phyloP scores from a whole-genome alignment of 2,329 filamentous ascomycete genomes.

The Rachicladosporium sp. region DNA sequence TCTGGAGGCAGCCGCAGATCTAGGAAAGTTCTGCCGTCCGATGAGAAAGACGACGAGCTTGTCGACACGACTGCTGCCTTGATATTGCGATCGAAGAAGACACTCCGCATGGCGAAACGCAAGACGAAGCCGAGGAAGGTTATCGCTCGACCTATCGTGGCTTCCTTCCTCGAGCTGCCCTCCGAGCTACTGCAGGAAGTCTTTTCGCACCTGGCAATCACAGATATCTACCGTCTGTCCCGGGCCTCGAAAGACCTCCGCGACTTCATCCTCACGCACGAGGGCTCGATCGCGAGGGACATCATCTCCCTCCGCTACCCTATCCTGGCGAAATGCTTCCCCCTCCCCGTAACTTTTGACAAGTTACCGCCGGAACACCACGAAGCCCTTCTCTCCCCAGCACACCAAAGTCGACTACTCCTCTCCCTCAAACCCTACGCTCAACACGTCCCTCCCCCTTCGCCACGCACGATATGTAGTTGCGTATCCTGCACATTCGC shows the following conservation, averaged over 20 bases:
- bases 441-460: conserved; percentile 44
- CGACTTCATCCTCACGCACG: conserved; percentile 34
- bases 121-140: conserved; percentile 30
- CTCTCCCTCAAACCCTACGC: conserved; percentile 39
- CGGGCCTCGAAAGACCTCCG: conserved; percentile 32
- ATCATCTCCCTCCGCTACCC: conserved; percentile 39
- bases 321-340: conserved; percentile 40
- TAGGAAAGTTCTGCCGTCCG: background rate
- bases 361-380: conserved; percentile 26
- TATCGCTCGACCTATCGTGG: conserved; percentile 19
- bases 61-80: conserved; percentile 40
- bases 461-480: conserved; percentile 46
- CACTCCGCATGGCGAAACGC: conserved; percentile 35
- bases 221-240: conserved; percentile 38
- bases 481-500: conserved; percentile 44
- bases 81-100: conserved; percentile 40
- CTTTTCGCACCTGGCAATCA: conserved; percentile 35
- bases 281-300: conserved; percentile 29
- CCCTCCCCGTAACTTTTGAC: conserved; percentile 35
- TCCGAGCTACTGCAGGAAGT: conserved; percentile 41
- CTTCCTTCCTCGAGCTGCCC: conserved; percentile 36
- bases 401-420: conserved; percentile 31
- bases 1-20: too few relatives aligned
- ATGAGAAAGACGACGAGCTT: conserved; percentile 32
- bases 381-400: conserved; percentile 27